These are phyloP conservation scores for Naganishia albida DNA, from an alignment of 1,284 basidiomycete species.

Conservation along the genomic window DNA sequence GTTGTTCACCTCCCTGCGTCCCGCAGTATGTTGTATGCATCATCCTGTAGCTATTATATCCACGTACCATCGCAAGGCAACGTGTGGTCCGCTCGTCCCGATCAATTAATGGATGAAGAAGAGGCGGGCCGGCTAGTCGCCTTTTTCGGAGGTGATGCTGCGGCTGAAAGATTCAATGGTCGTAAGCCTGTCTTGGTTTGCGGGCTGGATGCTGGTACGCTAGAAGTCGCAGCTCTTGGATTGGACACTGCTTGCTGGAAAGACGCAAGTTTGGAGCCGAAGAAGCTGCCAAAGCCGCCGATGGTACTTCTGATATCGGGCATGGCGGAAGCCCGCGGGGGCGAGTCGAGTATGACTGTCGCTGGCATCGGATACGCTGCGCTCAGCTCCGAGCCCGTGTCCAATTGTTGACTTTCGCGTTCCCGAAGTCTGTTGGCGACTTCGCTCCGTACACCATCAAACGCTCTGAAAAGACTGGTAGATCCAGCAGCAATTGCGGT, in stretches of 20 bases:
- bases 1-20: neutral
- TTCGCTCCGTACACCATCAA: constrained; percentile 71
- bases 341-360: neutral
- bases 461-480: constrained; percentile 79
- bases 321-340: constrained; percentile 18
- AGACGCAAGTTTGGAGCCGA: constrained; percentile 41
- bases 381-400: constrained; percentile 4
- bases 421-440: constrained; percentile 45
- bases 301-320: constrained; percentile 44
- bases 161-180: constrained; percentile 21
- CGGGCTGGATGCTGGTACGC: neutral
- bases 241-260: constrained; percentile 33
- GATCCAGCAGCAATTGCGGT: constrained; percentile 72
- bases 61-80: neutral
- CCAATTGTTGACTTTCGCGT: constrained; percentile 35
- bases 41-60: constrained; percentile 5
- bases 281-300: constrained; percentile 49
- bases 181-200: constrained; percentile 14
- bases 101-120: neutral
- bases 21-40: neutral
- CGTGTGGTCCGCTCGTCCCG: too few species aligned
- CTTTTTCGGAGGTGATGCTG: constrained; percentile 23
- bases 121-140: constrained; percentile 6
- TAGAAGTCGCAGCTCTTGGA: neutral
- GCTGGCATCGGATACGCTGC: neutral